A percentile compares a stretch with the other conserved stretches of the same genome.
phyloP scores from a whole-genome alignment of 495 filamentous ascomycete genomes.

The Daldinia vernicosa region DNA sequence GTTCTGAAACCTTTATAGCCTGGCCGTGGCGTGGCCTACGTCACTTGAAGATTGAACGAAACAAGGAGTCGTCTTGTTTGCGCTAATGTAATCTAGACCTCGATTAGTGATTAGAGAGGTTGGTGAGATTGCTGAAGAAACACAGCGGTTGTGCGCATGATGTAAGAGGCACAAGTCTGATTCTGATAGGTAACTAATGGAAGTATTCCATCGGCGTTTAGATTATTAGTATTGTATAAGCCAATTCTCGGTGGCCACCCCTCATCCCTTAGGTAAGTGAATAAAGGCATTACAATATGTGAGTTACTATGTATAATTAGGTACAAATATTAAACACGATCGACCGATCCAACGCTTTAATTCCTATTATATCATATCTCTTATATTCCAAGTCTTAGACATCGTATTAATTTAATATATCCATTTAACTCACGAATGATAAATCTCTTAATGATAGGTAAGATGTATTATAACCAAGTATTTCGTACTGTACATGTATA shows the following conservation, averaged over 20 bases:
- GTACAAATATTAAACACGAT: background rate
- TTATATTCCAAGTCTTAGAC: background rate
- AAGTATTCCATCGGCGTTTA: background rate
- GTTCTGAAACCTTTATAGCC: constrained; percentile 6
- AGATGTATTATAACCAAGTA: background rate
- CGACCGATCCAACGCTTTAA: background rate
- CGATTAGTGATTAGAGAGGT: background rate
- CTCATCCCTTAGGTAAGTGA: no score
- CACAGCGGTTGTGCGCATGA: background rate
- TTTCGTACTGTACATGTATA: background rate
- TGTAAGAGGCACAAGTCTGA: background rate
- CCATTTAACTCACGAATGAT: background rate
- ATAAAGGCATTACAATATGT: background rate
- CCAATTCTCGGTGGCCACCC: background rate
- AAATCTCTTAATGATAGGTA: background rate
- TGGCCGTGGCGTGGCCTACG: constrained; percentile 30
- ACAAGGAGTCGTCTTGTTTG: constrained; percentile 15
- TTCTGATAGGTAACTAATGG: no score
- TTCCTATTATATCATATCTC: background rate
- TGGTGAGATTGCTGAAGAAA: background rate
- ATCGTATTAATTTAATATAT: background rate
- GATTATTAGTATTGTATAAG: background rate
- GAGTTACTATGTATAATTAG: background rate
- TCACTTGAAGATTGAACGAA: constrained; percentile 31
- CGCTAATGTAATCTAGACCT: constrained; percentile 2